A percentile compares a stretch with the other conserved stretches of the same genome.
These are phyloP conservation scores for Arthrinium phaeospermum DNA, from an alignment of 2,329 filamentous ascomycete species.

Conservation along the genomic window DNA sequence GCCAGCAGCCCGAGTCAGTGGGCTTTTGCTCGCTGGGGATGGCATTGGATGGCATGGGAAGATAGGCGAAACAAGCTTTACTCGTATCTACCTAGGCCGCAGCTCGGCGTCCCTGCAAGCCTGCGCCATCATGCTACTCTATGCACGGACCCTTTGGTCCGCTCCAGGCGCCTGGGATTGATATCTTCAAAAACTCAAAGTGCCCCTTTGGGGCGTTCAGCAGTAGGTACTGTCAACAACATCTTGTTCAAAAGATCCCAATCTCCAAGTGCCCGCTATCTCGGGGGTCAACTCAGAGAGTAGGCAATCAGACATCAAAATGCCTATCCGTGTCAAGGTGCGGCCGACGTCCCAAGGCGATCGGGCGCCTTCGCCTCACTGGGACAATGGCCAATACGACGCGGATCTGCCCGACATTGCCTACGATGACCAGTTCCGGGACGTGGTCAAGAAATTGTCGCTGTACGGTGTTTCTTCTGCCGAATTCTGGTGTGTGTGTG, in stretches of 20 bases:
- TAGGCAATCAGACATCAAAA: conserved; percentile 24
- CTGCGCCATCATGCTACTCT: neutral
- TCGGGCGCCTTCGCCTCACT: conserved; percentile 44
- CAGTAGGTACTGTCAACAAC: neutral
- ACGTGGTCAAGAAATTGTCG: conserved; percentile 71
- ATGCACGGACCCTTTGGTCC: conserved; percentile 4
- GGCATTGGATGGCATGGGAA: neutral
- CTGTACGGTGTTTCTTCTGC: conserved; percentile 46
- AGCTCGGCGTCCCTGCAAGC: neutral
- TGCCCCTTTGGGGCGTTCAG: neutral
- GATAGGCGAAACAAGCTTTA: conserved; percentile 14
- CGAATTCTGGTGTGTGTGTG: neutral
- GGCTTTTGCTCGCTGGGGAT: neutral
- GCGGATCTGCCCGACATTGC: conserved; percentile 60
- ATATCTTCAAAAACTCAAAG: conserved; percentile 7
- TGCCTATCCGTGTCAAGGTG: conserved; percentile 50
- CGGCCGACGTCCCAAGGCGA: conserved; percentile 37
- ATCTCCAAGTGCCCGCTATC: neutral
- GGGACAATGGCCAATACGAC: conserved; percentile 29
- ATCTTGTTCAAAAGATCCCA: neutral
- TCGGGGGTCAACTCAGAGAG: neutral
- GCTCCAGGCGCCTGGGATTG: neutral
- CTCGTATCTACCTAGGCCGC: neutral
- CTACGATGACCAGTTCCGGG: conserved; percentile 64
- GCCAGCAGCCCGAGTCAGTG: neutral